Evolutionary conservation across 2,329 filamentous ascomycete species (phyloP).

Genomic region (Juglanconis juglandina): DNA sequence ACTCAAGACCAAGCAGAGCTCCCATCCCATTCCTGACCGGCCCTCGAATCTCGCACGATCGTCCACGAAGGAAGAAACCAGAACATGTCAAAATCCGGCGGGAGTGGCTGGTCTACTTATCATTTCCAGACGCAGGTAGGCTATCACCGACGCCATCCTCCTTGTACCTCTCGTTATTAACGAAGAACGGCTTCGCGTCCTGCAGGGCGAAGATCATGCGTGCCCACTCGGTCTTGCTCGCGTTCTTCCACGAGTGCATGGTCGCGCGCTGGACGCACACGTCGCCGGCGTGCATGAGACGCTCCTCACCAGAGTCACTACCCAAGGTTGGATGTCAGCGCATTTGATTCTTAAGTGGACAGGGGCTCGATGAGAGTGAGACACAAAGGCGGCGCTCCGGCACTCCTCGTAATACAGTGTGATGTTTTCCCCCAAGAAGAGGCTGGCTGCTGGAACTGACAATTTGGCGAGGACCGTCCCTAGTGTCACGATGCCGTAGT

Average conservation of each 20-base stretch:
- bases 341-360: too few species aligned
- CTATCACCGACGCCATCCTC: slow-evolving; percentile 22
- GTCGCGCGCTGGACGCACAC: slow-evolving; percentile 46
- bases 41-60: too few species aligned
- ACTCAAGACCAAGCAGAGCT: not conserved
- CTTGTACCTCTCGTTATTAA: slow-evolving; percentile 24
- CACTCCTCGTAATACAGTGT: too few species aligned
- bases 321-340: slow-evolving; percentile 24
- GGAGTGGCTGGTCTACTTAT: not conserved
- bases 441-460: not conserved
- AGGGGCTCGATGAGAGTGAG: not conserved
- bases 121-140: slow-evolving; percentile 14
- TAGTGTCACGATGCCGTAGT: slow-evolving; percentile 46
- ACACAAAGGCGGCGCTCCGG: not conserved
- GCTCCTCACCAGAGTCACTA: slow-evolving; percentile 42
- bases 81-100: not conserved
- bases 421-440: too few species aligned
- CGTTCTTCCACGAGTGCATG: slow-evolving; percentile 43
- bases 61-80: too few species aligned
- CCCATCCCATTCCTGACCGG: too few species aligned
- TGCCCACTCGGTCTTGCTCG: slow-evolving; percentile 37
- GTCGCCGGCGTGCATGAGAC: slow-evolving; percentile 42
- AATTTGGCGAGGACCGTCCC: slow-evolving; percentile 20
- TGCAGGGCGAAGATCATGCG: slow-evolving; percentile 33
- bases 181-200: slow-evolving; percentile 24